These are phyloP conservation scores for Vigna hirtella DNA, from an alignment of 306 rosid species.

Conservation along the genomic window DNA sequence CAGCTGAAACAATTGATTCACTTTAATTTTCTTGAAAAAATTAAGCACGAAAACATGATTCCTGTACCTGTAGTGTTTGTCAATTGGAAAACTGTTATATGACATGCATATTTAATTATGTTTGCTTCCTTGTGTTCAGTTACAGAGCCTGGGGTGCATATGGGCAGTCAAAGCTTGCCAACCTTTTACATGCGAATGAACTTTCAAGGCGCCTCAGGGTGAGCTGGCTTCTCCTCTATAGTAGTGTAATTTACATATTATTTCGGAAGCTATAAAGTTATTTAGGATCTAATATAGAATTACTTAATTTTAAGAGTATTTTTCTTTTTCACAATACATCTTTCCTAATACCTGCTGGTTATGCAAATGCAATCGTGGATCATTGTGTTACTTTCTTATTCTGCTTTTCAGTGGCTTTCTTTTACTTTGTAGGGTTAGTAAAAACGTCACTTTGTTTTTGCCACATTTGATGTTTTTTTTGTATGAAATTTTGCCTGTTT, in stretches of 20 bases:
- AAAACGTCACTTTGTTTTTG: slow-evolving; percentile 8
- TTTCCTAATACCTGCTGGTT: slow-evolving; percentile 1
- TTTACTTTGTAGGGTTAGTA: neutral
- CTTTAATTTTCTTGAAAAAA: slow-evolving; percentile 19
- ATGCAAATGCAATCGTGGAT: slow-evolving; percentile 8
- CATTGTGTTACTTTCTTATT: slow-evolving; percentile 18
- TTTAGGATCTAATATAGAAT: neutral
- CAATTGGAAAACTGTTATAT: slow-evolving; percentile 4
- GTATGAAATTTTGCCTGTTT: slow-evolving; percentile 29
- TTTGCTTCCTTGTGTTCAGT: slow-evolving; percentile 55
- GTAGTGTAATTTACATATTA: slow-evolving; percentile 27
- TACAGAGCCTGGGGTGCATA: slow-evolving; percentile 73
- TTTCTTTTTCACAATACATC: neutral
- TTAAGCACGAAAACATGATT: neutral
- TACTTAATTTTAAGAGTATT: neutral
- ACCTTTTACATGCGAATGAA: slow-evolving; percentile 86
- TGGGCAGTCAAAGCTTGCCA: slow-evolving; percentile 95
- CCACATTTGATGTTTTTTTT: slow-evolving; percentile 19
- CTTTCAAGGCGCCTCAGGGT: slow-evolving; percentile 75
- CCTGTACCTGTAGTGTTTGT: neutral
- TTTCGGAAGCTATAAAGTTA: neutral
- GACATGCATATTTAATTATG: neutral
- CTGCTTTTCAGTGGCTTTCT: neutral
- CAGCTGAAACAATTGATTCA: slow-evolving; percentile 53
- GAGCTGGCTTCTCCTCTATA: slow-evolving; percentile 32